Base-by-base conservation (phyloP, 1,284 basidiomycete genomes). In the Coniferiporia weirii region DNA sequence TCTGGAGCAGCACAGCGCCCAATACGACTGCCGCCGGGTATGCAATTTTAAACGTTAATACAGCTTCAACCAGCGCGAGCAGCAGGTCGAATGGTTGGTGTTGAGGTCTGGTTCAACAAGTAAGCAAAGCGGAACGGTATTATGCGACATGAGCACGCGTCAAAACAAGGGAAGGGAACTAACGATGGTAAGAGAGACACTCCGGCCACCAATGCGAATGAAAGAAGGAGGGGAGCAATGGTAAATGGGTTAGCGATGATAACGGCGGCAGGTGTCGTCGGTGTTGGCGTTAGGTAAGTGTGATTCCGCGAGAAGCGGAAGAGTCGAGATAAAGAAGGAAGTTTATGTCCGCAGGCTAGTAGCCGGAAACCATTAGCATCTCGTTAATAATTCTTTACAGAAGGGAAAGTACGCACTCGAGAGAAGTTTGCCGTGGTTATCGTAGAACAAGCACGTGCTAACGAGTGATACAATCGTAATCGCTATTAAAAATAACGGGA, bases 1-100 rank as follows among this genome's bases (percentile, higher is more conserved):
- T 97, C 70, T 97, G 94, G 2, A 97, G 73, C 1, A 98, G 76
- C 0, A 94, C 86, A 8, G 87, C 84, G 2, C 91, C 93, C 27
- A 94, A 87, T 0, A 89, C 81, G 3, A 85, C 76, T 19, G 86
- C 91, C 0, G 92, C 86, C 0, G 85, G 83, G 69, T 93, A 95
- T 0, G 93, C 87, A 32, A 95, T 78, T 47, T 84, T 81, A 70
- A 89, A 89, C 7, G 93, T 95, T 10, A 90, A 74, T 5, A 87
- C 69, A 0, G 93, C 87, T 60, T 93, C 83, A 4, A 87, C 64
- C 6, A 83, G 78, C 0, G 94, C 91, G 32, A 95, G 76, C 4
- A 84, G 70, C 15, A 95, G 80, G 71, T 97, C 93, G 22, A 86
- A 79, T 0, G 77, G 71, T 7, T 83, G 79, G 55, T 93, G 85